Conservation (phyloP, 2,329 filamentous ascomycete genomes). For the Phaeosphaeriaceae sp. region DNA sequence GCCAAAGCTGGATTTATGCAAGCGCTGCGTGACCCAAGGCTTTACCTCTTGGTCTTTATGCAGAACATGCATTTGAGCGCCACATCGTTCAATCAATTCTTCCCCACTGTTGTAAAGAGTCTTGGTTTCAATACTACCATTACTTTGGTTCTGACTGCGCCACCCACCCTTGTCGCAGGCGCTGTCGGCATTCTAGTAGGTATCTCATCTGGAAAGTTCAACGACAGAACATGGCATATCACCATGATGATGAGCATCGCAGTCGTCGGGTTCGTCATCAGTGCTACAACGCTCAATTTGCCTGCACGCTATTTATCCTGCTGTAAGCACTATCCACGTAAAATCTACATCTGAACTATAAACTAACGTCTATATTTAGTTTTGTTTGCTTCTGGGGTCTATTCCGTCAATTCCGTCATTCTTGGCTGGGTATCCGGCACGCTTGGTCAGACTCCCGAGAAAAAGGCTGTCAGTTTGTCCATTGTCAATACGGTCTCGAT, state of each 20-base stretch:
- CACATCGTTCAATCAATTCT: conserved; percentile 56
- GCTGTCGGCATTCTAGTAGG: conserved; percentile 39
- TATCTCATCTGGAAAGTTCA: conserved; percentile 47
- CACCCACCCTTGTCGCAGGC: conserved; percentile 29
- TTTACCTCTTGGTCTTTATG: conserved; percentile 63
- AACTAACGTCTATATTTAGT: conserved; percentile 1
- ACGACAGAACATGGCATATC: conserved; percentile 52
- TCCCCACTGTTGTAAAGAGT: conserved; percentile 56
- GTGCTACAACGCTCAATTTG: conserved; percentile 44
- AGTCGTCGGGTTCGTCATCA: conserved; percentile 47
- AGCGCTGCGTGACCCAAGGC: conserved; percentile 57
- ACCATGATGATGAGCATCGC: conserved; percentile 45
- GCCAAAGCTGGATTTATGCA: conserved; percentile 58
- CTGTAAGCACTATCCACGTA: conserved; percentile 1
- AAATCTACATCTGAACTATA: too few species aligned
- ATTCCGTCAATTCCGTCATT: conserved; percentile 37
- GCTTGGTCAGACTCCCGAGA: conserved; percentile 52
- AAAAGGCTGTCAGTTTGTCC: conserved; percentile 51
- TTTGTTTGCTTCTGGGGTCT: conserved; percentile 32
- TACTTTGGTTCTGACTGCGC: conserved; percentile 57
- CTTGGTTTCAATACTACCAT: conserved; percentile 58
- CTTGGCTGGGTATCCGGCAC: conserved; percentile 53
- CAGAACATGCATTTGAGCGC: conserved; percentile 61
- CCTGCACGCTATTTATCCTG: conserved; percentile 39
- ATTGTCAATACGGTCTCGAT: conserved; percentile 53